A percentile compares a stretch with the other conserved stretches of the same genome.
These are phyloP conservation scores for Nymphaea thermarum DNA, from an alignment of 164 flowering plant genomes.

Conservation along the genomic window DNA sequence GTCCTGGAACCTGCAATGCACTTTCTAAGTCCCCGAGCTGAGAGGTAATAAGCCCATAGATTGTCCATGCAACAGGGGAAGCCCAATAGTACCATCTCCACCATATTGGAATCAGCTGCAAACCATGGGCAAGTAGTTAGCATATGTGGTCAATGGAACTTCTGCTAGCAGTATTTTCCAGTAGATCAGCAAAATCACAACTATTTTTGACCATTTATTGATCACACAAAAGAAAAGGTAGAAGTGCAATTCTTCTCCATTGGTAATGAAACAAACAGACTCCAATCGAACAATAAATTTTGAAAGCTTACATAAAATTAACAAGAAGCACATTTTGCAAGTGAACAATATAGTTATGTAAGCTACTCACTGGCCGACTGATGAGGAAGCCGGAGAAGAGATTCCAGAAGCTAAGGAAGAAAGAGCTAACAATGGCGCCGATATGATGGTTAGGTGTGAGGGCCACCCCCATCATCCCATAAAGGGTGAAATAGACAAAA, in stretches of 20 bases:
- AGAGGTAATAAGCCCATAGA: constrained; percentile 58
- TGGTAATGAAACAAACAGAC: too few relatives aligned
- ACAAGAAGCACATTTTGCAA: too few relatives aligned
- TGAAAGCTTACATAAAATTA: too few relatives aligned
- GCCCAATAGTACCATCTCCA: constrained; percentile 95
- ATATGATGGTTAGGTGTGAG: constrained; percentile 26
- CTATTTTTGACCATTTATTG: too few relatives aligned
- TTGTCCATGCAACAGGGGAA: constrained; percentile 65
- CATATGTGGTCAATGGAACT: too few relatives aligned
- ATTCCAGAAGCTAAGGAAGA: constrained; percentile 23
- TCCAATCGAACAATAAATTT: too few relatives aligned
- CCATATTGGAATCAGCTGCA: constrained; percentile 75
- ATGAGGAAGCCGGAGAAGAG: constrained; percentile 34
- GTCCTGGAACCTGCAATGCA: constrained; percentile 36
- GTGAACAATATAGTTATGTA: too few relatives aligned
- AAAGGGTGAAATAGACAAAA: constrained; percentile 31
- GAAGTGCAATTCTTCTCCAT: too few relatives aligned
- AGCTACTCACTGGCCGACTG: constrained; percentile 15
- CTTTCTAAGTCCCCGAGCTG: constrained; percentile 22
- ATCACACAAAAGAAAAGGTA: too few relatives aligned
- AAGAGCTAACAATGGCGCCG: constrained; percentile 22
- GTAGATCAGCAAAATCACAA: too few relatives aligned
- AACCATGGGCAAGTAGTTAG: too few relatives aligned
- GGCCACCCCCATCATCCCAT: constrained; percentile 37
- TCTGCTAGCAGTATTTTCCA: too few relatives aligned